These are phyloP conservation scores for Patellifolia procumbens DNA, from an alignment of 179 eudicot species.

Conservation along the genomic window DNA sequence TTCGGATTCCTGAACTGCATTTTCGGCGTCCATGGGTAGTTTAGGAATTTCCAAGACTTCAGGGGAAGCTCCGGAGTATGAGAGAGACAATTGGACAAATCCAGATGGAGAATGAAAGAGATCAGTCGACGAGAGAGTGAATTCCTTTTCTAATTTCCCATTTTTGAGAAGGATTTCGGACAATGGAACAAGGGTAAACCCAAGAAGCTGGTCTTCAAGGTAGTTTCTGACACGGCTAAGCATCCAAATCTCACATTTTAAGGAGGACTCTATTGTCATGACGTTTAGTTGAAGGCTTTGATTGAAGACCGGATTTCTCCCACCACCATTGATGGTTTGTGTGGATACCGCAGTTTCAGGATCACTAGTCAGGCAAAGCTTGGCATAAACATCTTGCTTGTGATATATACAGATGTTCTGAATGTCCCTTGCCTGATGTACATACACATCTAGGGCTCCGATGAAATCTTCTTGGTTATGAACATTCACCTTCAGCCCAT, in stretches of 20 bases:
- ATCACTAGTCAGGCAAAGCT: constrained; percentile 70
- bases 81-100: constrained; percentile 72
- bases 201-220: constrained; percentile 88
- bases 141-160: constrained; percentile 67
- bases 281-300: constrained; percentile 59
- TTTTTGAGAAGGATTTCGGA: constrained; percentile 65
- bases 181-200: constrained; percentile 83
- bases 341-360: constrained; percentile 74
- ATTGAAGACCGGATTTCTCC: constrained; percentile 79
- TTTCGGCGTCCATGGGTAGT: constrained; percentile 27
- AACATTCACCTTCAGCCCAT: constrained; percentile 26
- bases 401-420: constrained; percentile 91
- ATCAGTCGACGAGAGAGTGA: constrained; percentile 85
- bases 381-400: constrained; percentile 91
- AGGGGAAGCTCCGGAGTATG: constrained; percentile 67
- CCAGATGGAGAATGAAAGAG: constrained; percentile 95
- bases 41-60: constrained; percentile 59
- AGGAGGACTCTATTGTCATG: constrained; percentile 54
- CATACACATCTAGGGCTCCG: constrained; percentile 68
- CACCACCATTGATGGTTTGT: constrained; percentile 85
- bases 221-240: constrained; percentile 89
- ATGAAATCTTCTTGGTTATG: constrained; percentile 38
- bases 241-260: constrained; percentile 97
- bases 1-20: constrained; percentile 23
- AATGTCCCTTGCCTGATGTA: constrained; percentile 79